A percentile compares a stretch with the other conserved stretches of the same genome.
phyloP scores from a whole-genome alignment of 768 basidiomycete species.

The Podaxis sp. region DNA sequence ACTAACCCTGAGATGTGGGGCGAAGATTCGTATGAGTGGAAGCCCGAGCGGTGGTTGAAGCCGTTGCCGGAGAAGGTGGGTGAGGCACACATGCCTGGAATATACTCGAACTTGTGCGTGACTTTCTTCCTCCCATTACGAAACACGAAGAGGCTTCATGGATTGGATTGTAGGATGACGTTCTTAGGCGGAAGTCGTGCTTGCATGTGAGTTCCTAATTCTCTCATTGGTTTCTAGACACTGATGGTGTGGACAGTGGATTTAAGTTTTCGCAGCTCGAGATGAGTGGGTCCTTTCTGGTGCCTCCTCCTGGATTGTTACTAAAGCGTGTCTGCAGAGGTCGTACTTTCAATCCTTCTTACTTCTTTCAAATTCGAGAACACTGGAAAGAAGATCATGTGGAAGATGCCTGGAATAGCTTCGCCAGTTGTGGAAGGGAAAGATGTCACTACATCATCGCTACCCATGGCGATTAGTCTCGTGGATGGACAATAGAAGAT shows the following conservation, averaged over 20 bases:
- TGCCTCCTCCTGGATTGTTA: background rate
- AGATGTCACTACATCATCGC: slow-evolving; percentile 1
- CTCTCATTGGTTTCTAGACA: no score
- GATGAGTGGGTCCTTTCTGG: slow-evolving; percentile 22
- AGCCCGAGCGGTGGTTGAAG: slow-evolving; percentile 42
- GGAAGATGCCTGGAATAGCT: slow-evolving; percentile 19
- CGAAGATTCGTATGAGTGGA: slow-evolving; percentile 39
- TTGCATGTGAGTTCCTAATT: slow-evolving; percentile 13
- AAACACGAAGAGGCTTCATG: background rate
- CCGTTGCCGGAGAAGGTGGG: slow-evolving; percentile 31
- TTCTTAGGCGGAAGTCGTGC: slow-evolving; percentile 20
- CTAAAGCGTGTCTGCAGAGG: slow-evolving; percentile 11
- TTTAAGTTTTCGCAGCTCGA: slow-evolving; percentile 22
- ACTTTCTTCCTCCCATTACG: background rate
- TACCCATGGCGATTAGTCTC: slow-evolving; percentile 18
- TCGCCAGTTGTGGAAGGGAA: slow-evolving; percentile 8
- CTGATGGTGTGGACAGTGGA: slow-evolving; percentile 15
- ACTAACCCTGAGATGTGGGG: slow-evolving; percentile 39
- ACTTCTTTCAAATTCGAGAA: slow-evolving; percentile 16
- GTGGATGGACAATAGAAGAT: background rate
- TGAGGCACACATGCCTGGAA: slow-evolving; percentile 20
- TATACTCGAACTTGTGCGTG: slow-evolving; percentile 22
- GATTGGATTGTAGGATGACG: slow-evolving; percentile 18
- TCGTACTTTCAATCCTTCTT: slow-evolving; percentile 8
- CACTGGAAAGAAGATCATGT: slow-evolving; percentile 19